Base-by-base conservation (phyloP, 306 rosid species). In the Prinsepia uniflora region DNA sequence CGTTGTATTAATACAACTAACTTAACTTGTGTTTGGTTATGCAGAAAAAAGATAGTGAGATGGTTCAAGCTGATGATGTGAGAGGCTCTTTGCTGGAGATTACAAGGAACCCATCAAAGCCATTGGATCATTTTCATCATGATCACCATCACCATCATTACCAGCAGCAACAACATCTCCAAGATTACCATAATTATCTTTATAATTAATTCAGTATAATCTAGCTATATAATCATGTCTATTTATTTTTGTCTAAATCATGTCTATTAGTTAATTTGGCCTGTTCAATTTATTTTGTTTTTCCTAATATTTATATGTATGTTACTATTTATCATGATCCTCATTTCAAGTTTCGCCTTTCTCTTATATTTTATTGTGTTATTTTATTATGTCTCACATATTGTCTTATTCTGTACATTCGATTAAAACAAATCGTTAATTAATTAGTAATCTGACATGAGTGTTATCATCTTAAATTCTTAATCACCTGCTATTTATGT, bases 61-160 rank as follows among this genome's bases (percentile, higher is more conserved):
- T 83, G 49, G 82, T 91, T 66, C 87, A 87, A 70, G 93, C 89
- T 62, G 88, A 89, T 65, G 80, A 91, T 68, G 87, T 87, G 36
- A 91, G 90, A 50, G 91, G 84, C 67, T 89, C 91, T 0, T 50
- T 91, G 45, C 70, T 91, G 4, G 96, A 89, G 78, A 81, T 91
- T 12, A 87, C 88, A 17, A 14, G 88, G 77, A 84, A 82, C 71
- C 79, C 88, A 76, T 73, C 76, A 1, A 55, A 72, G 12, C 66
- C 18, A 43, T 70, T 67, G 65, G 89, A 85, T 59, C 64, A 6
- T 17, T 59, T 59, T 30, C 42, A 59, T 10, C 78, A 80, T 55
- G 85, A 81, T 22, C 82, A 74, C 44, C 60, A 48, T 30, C 56
- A 66, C 11, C 67, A 65, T 64, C 82, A 74, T 50, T 75, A 63